Conservation (phyloP, 2,329 filamentous ascomycete species). For the Stachybotrys echinatus region DNA sequence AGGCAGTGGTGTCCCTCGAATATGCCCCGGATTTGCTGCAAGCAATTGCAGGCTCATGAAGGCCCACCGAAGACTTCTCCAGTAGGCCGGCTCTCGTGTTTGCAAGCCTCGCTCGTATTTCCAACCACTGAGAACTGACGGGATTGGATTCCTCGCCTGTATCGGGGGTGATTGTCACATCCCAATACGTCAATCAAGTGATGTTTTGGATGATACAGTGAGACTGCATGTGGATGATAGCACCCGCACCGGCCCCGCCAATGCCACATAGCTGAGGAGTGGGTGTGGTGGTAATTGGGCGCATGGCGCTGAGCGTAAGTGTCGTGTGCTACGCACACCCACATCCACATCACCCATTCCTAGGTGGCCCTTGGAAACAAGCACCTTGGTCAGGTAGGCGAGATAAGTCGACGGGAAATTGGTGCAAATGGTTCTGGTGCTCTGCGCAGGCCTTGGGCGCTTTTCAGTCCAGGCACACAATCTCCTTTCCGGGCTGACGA, state of each 20-base stretch:
- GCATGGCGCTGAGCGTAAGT: background rate
- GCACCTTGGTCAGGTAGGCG: background rate
- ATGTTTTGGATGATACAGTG: background rate
- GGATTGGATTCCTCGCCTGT: no score
- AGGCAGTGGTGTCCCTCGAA: no score
- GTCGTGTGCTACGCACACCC: background rate
- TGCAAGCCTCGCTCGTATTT: no score
- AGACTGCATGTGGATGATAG: conserved; percentile 10
- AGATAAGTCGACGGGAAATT: background rate
- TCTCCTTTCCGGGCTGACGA: background rate
- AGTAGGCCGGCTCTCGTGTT: no score
- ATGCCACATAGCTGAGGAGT: background rate
- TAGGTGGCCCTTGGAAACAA: no score
- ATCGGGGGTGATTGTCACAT: background rate
- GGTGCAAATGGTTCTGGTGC: background rate
- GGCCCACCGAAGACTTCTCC: no score
- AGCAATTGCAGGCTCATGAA: no score
- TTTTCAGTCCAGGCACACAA: background rate
- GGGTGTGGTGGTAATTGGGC: background rate
- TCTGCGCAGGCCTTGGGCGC: background rate
- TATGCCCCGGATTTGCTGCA: no score
- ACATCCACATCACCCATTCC: background rate
- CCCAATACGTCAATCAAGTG: background rate
- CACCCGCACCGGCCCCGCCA: conserved; percentile 14
- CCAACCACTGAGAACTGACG: no score